Conservation (phyloP, 2,329 filamentous ascomycete genomes). For the Alternaria gansuensis region DNA sequence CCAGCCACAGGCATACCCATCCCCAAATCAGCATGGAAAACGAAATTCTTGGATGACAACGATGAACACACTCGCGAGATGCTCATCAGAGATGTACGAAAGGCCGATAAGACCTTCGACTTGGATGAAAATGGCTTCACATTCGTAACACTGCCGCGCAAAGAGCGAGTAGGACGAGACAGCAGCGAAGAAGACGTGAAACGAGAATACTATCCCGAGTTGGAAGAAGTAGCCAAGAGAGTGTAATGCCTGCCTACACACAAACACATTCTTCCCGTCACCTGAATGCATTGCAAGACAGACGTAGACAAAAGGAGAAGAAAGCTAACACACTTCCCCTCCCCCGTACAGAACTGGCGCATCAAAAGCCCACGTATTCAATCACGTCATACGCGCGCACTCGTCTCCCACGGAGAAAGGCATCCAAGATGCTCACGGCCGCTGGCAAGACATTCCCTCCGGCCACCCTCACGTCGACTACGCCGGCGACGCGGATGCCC, state of each 20-base stretch:
- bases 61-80: slow-evolving; percentile 35
- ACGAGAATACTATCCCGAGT: slow-evolving; percentile 30
- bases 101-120: slow-evolving; percentile 50
- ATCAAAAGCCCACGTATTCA: slow-evolving; percentile 42
- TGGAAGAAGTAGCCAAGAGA: slow-evolving; percentile 24
- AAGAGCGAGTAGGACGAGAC: slow-evolving; percentile 14
- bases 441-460: slow-evolving; percentile 49
- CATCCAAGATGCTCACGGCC: slow-evolving; percentile 55
- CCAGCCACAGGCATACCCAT: slow-evolving; percentile 26
- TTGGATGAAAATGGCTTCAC: slow-evolving; percentile 51
- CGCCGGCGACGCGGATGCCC: slow-evolving; percentile 18
- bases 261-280: background rate
- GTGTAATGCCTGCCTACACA: slow-evolving; percentile 12
- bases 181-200: slow-evolving; percentile 26
- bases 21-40: slow-evolving; percentile 26
- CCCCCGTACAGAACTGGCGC: slow-evolving; percentile 24
- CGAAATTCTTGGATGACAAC: slow-evolving; percentile 19
- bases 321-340: background rate
- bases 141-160: slow-evolving; percentile 26
- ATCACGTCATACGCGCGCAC: slow-evolving; percentile 54
- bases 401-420: slow-evolving; percentile 58
- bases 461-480: slow-evolving; percentile 38
- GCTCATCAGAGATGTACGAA: slow-evolving; percentile 56
- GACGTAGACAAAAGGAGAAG: background rate
- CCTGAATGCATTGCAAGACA: background rate